Conservation (phyloP, 805 yeast species). For the Ogataea allantospora region DNA sequence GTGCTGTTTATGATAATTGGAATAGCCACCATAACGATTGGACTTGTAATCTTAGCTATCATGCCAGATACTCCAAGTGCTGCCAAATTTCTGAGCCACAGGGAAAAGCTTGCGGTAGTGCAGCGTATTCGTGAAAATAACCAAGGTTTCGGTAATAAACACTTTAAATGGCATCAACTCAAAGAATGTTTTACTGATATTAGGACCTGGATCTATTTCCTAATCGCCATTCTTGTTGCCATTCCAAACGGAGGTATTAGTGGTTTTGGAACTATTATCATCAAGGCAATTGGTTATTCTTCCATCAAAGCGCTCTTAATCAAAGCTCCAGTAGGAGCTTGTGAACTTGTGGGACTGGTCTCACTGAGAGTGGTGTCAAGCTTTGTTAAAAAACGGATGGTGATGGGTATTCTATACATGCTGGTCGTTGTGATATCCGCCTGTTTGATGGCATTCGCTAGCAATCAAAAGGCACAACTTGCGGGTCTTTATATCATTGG, state of each 20-base stretch:
- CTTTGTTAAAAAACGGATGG: conserved; percentile 26
- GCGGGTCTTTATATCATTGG: conserved; percentile 32
- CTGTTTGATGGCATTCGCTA: conserved; percentile 32
- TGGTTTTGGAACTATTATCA: conserved; percentile 43
- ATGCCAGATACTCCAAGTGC: conserved; percentile 55
- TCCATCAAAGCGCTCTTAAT: conserved; percentile 25
- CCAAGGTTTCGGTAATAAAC: conserved; percentile 25
- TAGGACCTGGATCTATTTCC: conserved; percentile 46
- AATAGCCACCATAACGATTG: conserved; percentile 42
- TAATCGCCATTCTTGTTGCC: conserved; percentile 27
- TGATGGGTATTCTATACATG: conserved; percentile 21
- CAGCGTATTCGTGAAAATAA: conserved; percentile 24
- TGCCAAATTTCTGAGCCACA: conserved; percentile 39
- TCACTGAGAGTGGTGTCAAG: conserved; percentile 30
- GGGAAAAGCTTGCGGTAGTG: conserved; percentile 37
- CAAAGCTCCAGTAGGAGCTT: conserved; percentile 29
- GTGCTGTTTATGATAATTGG: conserved; percentile 55
- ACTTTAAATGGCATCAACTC: conserved; percentile 24
- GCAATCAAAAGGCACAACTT: conserved; percentile 18
- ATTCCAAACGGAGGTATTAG: conserved; percentile 39
- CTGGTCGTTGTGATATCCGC: conserved; percentile 23
- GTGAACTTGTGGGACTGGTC: conserved; percentile 34
- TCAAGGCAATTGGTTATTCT: conserved; percentile 27
- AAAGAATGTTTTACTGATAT: conserved; percentile 21
- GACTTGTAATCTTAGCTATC: conserved; percentile 33